phyloP scores from a whole-genome alignment of 768 basidiomycete species.

The Tylopilus sp. region DNA sequence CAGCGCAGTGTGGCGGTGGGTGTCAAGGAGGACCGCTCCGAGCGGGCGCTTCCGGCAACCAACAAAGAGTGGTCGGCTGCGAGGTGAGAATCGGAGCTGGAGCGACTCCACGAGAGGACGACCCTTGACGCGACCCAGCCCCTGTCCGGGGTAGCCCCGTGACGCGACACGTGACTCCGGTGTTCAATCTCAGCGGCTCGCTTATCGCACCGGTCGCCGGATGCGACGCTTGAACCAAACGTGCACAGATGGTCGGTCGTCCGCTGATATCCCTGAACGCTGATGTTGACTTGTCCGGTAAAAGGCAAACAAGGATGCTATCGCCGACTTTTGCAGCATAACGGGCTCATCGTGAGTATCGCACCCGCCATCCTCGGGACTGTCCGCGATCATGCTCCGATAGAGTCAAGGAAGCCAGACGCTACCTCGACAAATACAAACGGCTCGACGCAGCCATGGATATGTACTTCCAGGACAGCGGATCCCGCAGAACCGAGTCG shows the following conservation, averaged over 20 bases:
- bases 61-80: conserved; percentile 15
- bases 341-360: conserved; percentile 68
- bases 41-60: no score
- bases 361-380: neutral
- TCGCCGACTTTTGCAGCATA: conserved; percentile 58
- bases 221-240: no score
- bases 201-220: conserved; percentile 10
- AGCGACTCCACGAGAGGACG: conserved; percentile 1
- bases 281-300: conserved; percentile 18
- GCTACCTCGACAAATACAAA: conserved; percentile 67
- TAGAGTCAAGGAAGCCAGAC: conserved; percentile 54
- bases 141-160: neutral
- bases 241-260: conserved; percentile 24
- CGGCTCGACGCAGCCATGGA: conserved; percentile 72
- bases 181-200: conserved; percentile 20
- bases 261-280: no score
- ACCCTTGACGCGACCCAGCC: conserved; percentile 14
- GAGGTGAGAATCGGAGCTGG: conserved; percentile 5
- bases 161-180: conserved; percentile 19
- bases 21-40: no score
- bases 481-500: conserved; percentile 1
- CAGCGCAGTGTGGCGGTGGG: neutral
- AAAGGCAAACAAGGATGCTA: conserved; percentile 37
- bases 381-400: conserved; percentile 2
- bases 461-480: conserved; percentile 58